Conservation (phyloP, 768 basidiomycete genomes). For the Pholiota conissans region DNA sequence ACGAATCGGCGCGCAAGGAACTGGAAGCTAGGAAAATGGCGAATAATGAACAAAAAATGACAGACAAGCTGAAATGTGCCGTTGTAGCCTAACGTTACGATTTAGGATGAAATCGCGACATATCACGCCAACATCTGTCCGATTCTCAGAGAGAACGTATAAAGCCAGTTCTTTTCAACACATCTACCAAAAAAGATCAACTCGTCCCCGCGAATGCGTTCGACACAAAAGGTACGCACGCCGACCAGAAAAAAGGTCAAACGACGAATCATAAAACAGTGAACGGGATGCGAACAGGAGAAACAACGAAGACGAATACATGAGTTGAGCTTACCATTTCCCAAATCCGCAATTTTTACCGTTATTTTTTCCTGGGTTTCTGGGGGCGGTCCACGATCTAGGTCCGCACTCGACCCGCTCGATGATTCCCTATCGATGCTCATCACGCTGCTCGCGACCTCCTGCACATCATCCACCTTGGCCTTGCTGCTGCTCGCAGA, state of each 20-base stretch:
- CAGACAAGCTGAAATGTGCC: too few relatives aligned
- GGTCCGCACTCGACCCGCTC: slow-evolving; percentile 1
- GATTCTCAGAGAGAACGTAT: background rate
- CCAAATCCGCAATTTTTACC: slow-evolving; percentile 98
- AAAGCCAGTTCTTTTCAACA: background rate
- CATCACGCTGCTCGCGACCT: slow-evolving; percentile 2
- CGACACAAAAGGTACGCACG: too few relatives aligned
- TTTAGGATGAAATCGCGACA: background rate
- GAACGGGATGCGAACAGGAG: background rate
- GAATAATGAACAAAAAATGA: too few relatives aligned
- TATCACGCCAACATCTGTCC: background rate
- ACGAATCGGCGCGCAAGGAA: too few relatives aligned
- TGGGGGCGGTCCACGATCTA: background rate
- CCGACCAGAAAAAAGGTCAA: too few relatives aligned
- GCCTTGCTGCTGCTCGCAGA: background rate
- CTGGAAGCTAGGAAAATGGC: too few relatives aligned
- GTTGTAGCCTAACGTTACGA: background rate
- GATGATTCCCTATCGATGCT: background rate
- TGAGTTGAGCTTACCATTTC: slow-evolving; percentile 79
- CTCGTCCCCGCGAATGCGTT: too few relatives aligned
- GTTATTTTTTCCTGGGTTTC: slow-evolving; percentile 63
- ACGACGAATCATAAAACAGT: background rate
- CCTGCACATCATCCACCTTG: background rate
- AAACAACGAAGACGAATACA: slow-evolving; percentile 8
- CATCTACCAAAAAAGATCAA: background rate